Percentiles rank a stretch among this genome's conserved stretches.
Evolutionary conservation across 495 filamentous ascomycete genomes (phyloP).

Genomic region (Polyplosphaeria fusca): DNA sequence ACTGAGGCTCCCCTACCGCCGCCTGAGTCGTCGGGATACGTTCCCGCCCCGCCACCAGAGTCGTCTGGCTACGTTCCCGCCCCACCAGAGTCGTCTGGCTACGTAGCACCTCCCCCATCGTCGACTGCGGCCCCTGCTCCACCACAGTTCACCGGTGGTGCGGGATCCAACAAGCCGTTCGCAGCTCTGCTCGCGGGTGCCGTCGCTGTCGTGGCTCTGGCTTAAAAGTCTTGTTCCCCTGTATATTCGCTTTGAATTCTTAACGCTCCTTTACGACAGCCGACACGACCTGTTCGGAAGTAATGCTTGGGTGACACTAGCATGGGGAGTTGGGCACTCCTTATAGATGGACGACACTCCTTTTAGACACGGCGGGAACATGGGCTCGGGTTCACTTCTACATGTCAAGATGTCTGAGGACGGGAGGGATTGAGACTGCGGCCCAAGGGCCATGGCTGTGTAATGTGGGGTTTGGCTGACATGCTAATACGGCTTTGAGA

Average conservation of each 20-base stretch:
- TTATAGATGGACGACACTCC: not conserved
- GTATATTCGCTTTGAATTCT: constrained; percentile 14
- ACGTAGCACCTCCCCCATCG: not conserved
- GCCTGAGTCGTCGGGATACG: not conserved
- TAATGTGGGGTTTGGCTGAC: no score
- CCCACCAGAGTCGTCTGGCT: not conserved
- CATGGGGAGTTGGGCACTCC: not conserved
- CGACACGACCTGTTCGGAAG: no score
- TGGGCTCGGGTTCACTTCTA: not conserved
- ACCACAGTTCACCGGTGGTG: constrained; percentile 30
- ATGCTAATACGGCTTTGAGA: no score
- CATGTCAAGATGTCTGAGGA: no score
- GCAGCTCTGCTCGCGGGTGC: constrained; percentile 29
- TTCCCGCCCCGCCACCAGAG: not conserved
- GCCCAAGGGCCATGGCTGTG: no score
- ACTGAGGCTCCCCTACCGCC: not conserved
- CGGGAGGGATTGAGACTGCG: no score
- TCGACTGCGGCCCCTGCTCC: constrained; percentile 1
- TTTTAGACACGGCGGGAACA: not conserved
- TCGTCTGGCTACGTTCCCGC: not conserved
- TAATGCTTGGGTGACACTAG: not conserved
- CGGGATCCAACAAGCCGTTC: constrained; percentile 21
- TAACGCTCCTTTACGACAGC: constrained; percentile 9
- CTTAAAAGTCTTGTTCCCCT: constrained; percentile 13
- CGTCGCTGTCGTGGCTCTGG: constrained; percentile 17